phyloP scores from a whole-genome alignment of 192 early-diverging fungal genomes.

The Coemansia sp. region DNA sequence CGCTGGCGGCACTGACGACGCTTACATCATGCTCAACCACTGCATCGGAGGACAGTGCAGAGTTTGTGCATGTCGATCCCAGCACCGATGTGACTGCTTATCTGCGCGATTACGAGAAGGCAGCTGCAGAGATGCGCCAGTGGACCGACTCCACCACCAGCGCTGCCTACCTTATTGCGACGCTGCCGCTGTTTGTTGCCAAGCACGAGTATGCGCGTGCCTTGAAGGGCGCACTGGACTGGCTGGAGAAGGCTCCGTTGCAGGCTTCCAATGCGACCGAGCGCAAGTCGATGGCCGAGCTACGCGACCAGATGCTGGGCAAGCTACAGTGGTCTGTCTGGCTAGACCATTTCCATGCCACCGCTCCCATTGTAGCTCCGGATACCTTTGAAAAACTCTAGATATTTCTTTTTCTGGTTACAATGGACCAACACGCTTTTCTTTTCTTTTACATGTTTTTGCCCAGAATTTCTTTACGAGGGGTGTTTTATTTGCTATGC shows the following conservation, averaged over 20 bases:
- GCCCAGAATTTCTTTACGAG: constrained; percentile 17
- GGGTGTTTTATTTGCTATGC: constrained; percentile 19
- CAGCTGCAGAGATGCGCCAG: constrained; percentile 57
- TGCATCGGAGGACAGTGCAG: constrained; percentile 26
- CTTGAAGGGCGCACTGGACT: constrained; percentile 71
- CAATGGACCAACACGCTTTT: background rate
- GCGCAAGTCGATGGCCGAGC: constrained; percentile 52
- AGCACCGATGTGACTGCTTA: constrained; percentile 12
- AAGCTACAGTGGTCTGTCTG: constrained; percentile 72
- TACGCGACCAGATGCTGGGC: constrained; percentile 58
- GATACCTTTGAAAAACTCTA: constrained; percentile 20
- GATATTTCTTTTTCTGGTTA: background rate
- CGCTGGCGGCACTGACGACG: constrained; percentile 40
- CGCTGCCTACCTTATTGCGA: constrained; percentile 55
- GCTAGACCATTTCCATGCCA: constrained; percentile 53
- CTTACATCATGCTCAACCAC: constrained; percentile 10
- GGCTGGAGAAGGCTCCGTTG: constrained; percentile 58
- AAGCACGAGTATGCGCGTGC: constrained; percentile 64
- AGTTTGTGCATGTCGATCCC: constrained; percentile 43
- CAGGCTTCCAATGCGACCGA: constrained; percentile 55
- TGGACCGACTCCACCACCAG: constrained; percentile 60
- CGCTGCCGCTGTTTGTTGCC: constrained; percentile 58
- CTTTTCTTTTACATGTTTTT: constrained; percentile 2
- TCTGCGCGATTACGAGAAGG: constrained; percentile 54
- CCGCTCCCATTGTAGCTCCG: constrained; percentile 22